phyloP scores from a whole-genome alignment of 2,329 filamentous ascomycete genomes.

The Ophiocordyceps polyrhachis-furcata region DNA sequence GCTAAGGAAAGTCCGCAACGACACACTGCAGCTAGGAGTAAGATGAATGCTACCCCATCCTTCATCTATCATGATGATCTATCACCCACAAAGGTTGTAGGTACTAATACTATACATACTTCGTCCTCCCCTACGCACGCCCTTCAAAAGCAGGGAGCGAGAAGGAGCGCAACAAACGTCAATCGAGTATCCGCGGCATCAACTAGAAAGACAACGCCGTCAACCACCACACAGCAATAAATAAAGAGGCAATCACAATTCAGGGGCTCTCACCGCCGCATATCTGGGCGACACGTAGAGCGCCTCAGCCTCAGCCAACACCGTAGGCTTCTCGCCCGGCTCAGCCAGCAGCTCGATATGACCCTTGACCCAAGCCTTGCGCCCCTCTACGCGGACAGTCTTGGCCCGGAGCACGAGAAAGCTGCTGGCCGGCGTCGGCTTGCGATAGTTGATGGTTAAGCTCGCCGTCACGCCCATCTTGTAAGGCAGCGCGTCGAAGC shows the following conservation, averaged over 20 bases:
- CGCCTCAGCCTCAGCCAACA: slow-evolving; percentile 67
- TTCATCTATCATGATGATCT: too few species aligned
- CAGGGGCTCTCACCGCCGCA: slow-evolving; percentile 56
- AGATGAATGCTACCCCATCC: too few species aligned
- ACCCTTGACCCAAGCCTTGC: slow-evolving; percentile 89
- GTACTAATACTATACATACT: too few species aligned
- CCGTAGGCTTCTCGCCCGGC: slow-evolving; percentile 39
- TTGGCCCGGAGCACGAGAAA: slow-evolving; percentile 63
- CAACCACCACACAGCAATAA: not conserved
- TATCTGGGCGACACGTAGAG: slow-evolving; percentile 79
- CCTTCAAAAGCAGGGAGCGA: too few species aligned
- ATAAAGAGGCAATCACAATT: too few species aligned
- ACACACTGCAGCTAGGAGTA: too few species aligned
- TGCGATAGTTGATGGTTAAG: slow-evolving; percentile 65
- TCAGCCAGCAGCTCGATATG: slow-evolving; percentile 59
- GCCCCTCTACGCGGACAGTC: slow-evolving; percentile 71
- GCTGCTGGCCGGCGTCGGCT: slow-evolving; percentile 55
- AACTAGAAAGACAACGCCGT: slow-evolving; percentile 1
- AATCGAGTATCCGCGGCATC: slow-evolving; percentile 5
- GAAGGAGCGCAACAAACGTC: not conserved
- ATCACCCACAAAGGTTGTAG: too few species aligned
- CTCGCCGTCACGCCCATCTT: slow-evolving; percentile 76
- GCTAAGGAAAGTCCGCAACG: too few species aligned
- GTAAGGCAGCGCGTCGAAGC: slow-evolving; percentile 73
- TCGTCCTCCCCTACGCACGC: too few species aligned